These are phyloP conservation scores for Hymenoscyphus linearis DNA, from an alignment of 2,329 filamentous ascomycete species.

Conservation along the genomic window DNA sequence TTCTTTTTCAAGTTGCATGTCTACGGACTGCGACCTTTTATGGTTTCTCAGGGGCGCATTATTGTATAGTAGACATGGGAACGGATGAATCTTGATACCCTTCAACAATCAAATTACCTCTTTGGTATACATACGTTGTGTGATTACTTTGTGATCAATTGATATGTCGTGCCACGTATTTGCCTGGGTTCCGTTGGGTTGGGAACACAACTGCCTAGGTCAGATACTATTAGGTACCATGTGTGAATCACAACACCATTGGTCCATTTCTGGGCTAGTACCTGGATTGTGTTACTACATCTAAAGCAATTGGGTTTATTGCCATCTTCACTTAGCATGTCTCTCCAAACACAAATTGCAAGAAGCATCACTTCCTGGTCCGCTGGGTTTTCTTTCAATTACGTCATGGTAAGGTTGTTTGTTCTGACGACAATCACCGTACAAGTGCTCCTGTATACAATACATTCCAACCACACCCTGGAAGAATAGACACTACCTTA, in stretches of 20 bases:
- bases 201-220: neutral
- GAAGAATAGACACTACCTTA: too few relatives aligned
- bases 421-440: too few relatives aligned
- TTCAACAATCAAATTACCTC: neutral
- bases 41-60: conserved; percentile 6
- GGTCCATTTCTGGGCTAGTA: too few relatives aligned
- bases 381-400: too few relatives aligned
- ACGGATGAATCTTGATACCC: conserved; percentile 12
- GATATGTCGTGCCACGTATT: neutral
- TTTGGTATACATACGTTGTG: neutral
- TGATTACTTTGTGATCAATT: neutral
- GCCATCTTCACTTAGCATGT: too few relatives aligned
- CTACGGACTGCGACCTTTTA: conserved; percentile 19
- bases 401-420: too few relatives aligned
- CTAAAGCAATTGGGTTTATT: too few relatives aligned
- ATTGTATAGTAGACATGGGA: conserved; percentile 12
- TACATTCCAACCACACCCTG: too few relatives aligned
- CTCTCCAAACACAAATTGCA: too few relatives aligned
- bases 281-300: too few relatives aligned
- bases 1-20: conserved; percentile 18
- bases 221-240: neutral
- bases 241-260: neutral
- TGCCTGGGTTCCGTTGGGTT: neutral
- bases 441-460: too few relatives aligned
- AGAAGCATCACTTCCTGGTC: too few relatives aligned